Base-by-base conservation (phyloP, 805 yeast genomes). In the Nakazawaea wyomingensis region DNA sequence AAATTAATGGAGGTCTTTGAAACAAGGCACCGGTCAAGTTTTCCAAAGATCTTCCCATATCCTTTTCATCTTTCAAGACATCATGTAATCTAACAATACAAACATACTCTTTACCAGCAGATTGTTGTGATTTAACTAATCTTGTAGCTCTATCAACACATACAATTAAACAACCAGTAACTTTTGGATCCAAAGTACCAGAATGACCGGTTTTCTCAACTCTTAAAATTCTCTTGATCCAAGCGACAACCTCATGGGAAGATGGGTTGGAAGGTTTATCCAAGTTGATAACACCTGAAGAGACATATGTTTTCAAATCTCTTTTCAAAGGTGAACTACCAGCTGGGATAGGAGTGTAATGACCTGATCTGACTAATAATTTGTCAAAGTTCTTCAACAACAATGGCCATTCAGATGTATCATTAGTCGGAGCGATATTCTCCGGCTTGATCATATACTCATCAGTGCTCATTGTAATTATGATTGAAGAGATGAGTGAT, bases 61-160 rank as follows among this genome's bases (percentile, higher is more conserved):
- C 96, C 64, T 88, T 88, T 60, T 85, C 93, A 54, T 89, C 96
- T 54, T 85, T 80, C 53, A 93, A 73, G 49, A 89, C 89, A 52
- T 91, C 97, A 66, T 93, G 99, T 57, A 93, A 75, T 74, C 98
- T 82, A 46, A 87, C 93, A 54, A 93, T 88, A 74, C 98, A 93
- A 44, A 93, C 99, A 71, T 93, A 93, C 81, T 93, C 99, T 67
- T 93, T 93, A 77, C 99, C 99, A 37, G 99, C 99, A 72, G 98
- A 98, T 69, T 93, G 99, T 72, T 93, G 99, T 43, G 96, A 87
- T 69, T 93, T 93, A 54, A 93, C 99, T 61, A 93, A 76, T 70
- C 99, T 82, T 44, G 99, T 93, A 47, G 99, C 99, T 65, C 96
- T 82, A 69, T 93, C 99, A 54, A 93, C 78, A 78, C 99, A 93